These are phyloP conservation scores for Peniophora sp. DNA, from an alignment of 1,284 basidiomycete genomes.

Conservation along the genomic window DNA sequence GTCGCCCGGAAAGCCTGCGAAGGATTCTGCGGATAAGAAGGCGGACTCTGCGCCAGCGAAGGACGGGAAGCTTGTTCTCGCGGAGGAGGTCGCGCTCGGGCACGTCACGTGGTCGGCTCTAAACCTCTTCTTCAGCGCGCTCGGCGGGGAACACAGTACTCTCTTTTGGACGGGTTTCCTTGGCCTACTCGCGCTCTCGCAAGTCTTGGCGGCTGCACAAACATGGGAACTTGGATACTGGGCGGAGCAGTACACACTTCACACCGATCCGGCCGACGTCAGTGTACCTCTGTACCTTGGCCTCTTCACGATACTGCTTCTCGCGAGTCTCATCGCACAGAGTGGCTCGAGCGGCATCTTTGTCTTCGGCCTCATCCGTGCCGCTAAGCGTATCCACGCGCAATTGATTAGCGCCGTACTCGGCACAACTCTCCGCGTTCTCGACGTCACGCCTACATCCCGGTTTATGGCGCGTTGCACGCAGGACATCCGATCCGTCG, in stretches of 20 bases:
- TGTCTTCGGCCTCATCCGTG: slow-evolving; percentile 35
- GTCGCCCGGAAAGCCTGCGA: slow-evolving; percentile 4
- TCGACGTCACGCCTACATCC: slow-evolving; percentile 52
- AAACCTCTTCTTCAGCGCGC: slow-evolving; percentile 18
- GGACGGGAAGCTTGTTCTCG: slow-evolving; percentile 44
- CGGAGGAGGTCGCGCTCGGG: slow-evolving; percentile 53
- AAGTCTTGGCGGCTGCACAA: slow-evolving; percentile 20
- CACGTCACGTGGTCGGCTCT: slow-evolving; percentile 40
- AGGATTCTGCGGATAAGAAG: neutral
- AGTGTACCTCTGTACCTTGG: slow-evolving; percentile 17
- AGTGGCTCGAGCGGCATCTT: slow-evolving; percentile 21
- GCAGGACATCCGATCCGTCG: slow-evolving; percentile 43
- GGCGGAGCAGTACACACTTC: slow-evolving; percentile 31
- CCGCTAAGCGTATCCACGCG: slow-evolving; percentile 49
- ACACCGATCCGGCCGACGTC: slow-evolving; percentile 19
- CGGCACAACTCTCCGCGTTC: slow-evolving; percentile 47
- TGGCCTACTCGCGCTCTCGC: slow-evolving; percentile 12
- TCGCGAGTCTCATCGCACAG: slow-evolving; percentile 19
- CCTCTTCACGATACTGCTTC: slow-evolving; percentile 19
- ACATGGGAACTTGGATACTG: slow-evolving; percentile 39
- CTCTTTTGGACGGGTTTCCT: slow-evolving; percentile 26
- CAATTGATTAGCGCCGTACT: slow-evolving; percentile 48
- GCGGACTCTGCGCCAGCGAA: slow-evolving; percentile 12
- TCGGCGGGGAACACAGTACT: slow-evolving; percentile 21
- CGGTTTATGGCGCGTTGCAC: slow-evolving; percentile 53